Conservation (phyloP, 2,329 filamentous ascomycete genomes). For the Cladobotryum protrusum region DNA sequence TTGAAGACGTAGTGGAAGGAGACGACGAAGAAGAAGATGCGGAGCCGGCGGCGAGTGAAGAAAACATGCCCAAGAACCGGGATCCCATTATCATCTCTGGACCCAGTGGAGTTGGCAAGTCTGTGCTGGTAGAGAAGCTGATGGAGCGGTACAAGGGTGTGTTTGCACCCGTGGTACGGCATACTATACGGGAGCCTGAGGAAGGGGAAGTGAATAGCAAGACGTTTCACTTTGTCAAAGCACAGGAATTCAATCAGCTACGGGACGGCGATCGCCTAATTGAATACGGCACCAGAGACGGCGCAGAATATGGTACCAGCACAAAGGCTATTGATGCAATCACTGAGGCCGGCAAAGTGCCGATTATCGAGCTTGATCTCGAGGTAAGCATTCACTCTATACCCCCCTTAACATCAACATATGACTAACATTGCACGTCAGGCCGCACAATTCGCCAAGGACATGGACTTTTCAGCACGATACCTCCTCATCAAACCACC, state of each 20-base stretch:
- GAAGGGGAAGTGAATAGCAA: conserved; percentile 47
- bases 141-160: conserved; percentile 57
- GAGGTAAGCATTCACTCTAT: conserved; percentile 37
- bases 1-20: conserved; percentile 39
- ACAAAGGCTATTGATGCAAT: conserved; percentile 46
- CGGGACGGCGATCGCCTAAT: conserved; percentile 55
- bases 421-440: conserved; percentile 19
- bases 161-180: conserved; percentile 53
- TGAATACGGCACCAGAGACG: conserved; percentile 47
- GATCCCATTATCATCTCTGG: conserved; percentile 62
- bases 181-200: conserved; percentile 46
- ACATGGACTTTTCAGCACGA: conserved; percentile 49
- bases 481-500: conserved; percentile 48
- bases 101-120: conserved; percentile 55
- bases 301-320: conserved; percentile 50
- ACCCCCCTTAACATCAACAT: background rate
- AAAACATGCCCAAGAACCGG: conserved; percentile 41
- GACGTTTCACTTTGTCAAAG: conserved; percentile 51
- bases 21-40: conserved; percentile 31
- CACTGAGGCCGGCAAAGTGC: conserved; percentile 51
- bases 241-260: conserved; percentile 50
- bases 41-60: conserved; percentile 25
- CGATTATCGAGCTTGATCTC: conserved; percentile 46
- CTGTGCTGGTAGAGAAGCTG: conserved; percentile 56
- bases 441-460: conserved; percentile 52